Percentiles rank a stretch among this genome's conserved stretches.
Evolutionary conservation across 2,329 filamentous ascomycete genomes (phyloP).

Genomic region (Botrytis paeoniae): DNA sequence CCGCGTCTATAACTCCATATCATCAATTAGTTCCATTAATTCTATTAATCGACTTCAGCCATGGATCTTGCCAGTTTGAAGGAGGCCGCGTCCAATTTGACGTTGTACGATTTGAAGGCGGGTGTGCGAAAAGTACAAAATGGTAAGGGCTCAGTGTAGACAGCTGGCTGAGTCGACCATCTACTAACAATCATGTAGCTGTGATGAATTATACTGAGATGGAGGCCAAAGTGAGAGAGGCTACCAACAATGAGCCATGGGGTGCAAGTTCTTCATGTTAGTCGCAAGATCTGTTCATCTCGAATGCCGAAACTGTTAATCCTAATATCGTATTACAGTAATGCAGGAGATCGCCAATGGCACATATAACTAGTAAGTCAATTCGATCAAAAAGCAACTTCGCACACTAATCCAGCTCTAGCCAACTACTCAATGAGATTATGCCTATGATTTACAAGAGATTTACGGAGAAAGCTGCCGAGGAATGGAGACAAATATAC

Average conservation of each 20-base stretch:
- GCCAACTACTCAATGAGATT: slow-evolving; percentile 95
- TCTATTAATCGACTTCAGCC: slow-evolving; percentile 20
- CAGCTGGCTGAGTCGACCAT: slow-evolving; percentile 27
- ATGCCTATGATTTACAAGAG: slow-evolving; percentile 99
- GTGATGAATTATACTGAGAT: slow-evolving; percentile 80
- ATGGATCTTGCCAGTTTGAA: slow-evolving; percentile 69
- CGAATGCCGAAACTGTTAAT: not conserved
- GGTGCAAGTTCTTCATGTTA: slow-evolving; percentile 40
- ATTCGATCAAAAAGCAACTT: slow-evolving; percentile 47
- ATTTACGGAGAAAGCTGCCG: slow-evolving; percentile 96
- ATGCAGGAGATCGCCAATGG: slow-evolving; percentile 99
- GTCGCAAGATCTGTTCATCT: slow-evolving; percentile 14
- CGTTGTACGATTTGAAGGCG: slow-evolving; percentile 72
- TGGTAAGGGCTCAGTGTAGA: slow-evolving; percentile 50
- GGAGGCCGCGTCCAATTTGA: slow-evolving; percentile 69
- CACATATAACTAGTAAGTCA: slow-evolving; percentile 91
- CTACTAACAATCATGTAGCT: slow-evolving; percentile 46
- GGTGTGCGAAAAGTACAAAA: slow-evolving; percentile 75
- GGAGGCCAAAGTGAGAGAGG: slow-evolving; percentile 83
- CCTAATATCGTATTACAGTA: slow-evolving; percentile 23
- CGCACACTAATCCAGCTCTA: slow-evolving; percentile 41
- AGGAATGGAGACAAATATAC: slow-evolving; percentile 99
- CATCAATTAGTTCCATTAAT: not conserved
- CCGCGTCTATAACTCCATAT: slow-evolving; percentile 17
- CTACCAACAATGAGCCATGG: slow-evolving; percentile 99